Evolutionary conservation across 23 red algal species (phyloP).

Genomic region (Gracilaria domingensis): DNA sequence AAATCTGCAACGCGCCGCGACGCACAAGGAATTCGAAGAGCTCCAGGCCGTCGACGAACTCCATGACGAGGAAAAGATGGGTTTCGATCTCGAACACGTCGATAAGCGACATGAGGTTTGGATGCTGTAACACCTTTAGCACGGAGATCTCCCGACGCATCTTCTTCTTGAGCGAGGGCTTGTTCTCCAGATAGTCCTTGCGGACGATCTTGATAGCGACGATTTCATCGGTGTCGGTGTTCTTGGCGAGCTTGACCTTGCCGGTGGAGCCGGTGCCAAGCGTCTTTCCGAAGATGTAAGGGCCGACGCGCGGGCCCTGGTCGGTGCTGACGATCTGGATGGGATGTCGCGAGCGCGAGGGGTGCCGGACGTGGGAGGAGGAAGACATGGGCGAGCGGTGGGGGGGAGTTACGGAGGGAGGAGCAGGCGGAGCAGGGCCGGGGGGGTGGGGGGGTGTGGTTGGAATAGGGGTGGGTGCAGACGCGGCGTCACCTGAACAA

Average conservation of each 20-base stretch:
- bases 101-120: conserved; percentile 86
- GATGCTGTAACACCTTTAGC: conserved; percentile 76
- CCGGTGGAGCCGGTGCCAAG: conserved; percentile 93
- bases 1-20: conserved; percentile 78
- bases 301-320: conserved; percentile 85
- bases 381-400: conserved; percentile 20
- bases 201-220: conserved; percentile 98
- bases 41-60: conserved; percentile 95
- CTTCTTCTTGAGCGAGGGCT: conserved; percentile 88
- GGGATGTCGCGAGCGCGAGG: conserved; percentile 30
- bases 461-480: no score
- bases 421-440: conserved; percentile 2
- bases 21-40: conserved; percentile 95
- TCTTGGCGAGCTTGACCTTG: conserved; percentile 80
- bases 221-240: conserved; percentile 82
- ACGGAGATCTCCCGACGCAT: conserved; percentile 85
- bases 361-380: not conserved
- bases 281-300: conserved; percentile 96
- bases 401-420: not conserved
- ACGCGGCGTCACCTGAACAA: not conserved
- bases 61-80: conserved; percentile 97
- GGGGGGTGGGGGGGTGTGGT: no score
- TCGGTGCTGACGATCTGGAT: conserved; percentile 69
- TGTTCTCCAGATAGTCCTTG: conserved; percentile 94
- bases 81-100: conserved; percentile 98